Base-by-base conservation (phyloP, 306 rosid genomes). In the Vigna trinervia region DNA sequence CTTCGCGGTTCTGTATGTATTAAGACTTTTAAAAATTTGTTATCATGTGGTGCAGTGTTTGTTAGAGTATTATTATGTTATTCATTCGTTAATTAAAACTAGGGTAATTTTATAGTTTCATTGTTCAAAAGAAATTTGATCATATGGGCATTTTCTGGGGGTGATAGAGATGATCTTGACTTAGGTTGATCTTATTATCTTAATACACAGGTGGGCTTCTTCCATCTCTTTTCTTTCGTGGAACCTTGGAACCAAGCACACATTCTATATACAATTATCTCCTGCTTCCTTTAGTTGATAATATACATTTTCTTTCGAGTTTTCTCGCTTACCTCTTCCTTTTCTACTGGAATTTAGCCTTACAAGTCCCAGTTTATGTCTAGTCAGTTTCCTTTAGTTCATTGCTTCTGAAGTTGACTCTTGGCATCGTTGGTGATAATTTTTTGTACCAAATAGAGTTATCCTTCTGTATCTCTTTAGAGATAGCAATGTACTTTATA, bases 371-470 rank as follows among this genome's bases (percentile, higher is more conserved):
- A 0, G 43, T 50, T 58, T 71, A 76, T 47, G 50, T 58, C 17
- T 50, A 9, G 11, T 68, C 56, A 51, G 19, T 26, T 36, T 43
- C 62, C 63, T 76, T 56, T 36, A 30, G 38, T 20, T 71, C 57
- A n/a, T 58, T 43, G 15, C 75, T 17, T 77, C 80, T 69, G 61
- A 32, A 38, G 78, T 61, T 77, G 70, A 34, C 61, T 53, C 56
- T 60, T 34, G 46, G 70, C 41, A 12, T 53, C 52, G 36, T 78
- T 45, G 69, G 63, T 77, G 23, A 17, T 32, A 62, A 75, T 28
- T 58, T 8, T 52, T 39, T 30, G 13, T 46, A 45, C 77, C 15
- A 20, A 60, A 43, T 48, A 30, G 69, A 53, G 64, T 56, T 30
- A 39, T 23, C 32, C 45, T 64, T 62, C 41, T 61, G 36, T 62